Evolutionary conservation across 2,329 filamentous ascomycete genomes (phyloP).

Genomic region (Trichoderma breve): DNA sequence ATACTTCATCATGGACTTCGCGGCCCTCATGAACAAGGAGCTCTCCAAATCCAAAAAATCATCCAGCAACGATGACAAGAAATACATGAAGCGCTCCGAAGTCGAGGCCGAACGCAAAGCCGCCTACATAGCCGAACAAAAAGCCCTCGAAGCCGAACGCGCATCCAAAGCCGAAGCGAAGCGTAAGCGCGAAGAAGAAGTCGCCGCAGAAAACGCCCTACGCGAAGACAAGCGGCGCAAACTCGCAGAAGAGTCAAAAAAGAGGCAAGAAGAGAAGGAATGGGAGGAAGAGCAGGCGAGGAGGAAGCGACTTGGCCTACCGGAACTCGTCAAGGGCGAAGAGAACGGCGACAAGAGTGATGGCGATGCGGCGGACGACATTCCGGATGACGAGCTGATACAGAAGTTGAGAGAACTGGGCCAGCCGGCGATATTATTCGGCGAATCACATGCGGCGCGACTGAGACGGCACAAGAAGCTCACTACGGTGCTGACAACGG

Average conservation of each 20-base stretch:
- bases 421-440: constrained; percentile 76
- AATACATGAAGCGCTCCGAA: constrained; percentile 83
- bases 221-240: constrained; percentile 79
- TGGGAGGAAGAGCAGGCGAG: constrained; percentile 69
- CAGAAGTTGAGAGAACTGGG: constrained; percentile 66
- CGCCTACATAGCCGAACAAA: constrained; percentile 79
- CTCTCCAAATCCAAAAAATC: constrained; percentile 74
- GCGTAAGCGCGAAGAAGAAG: constrained; percentile 86
- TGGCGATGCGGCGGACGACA: constrained; percentile 56
- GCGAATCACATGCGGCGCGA: constrained; percentile 69
- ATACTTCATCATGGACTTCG: constrained; percentile 78
- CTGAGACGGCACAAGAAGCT: constrained; percentile 70
- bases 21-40: constrained; percentile 86
- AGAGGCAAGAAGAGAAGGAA: constrained; percentile 68
- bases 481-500: constrained; percentile 60
- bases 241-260: constrained; percentile 76
- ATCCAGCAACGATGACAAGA: constrained; percentile 52
- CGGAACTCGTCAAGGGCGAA: constrained; percentile 58
- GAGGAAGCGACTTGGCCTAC: constrained; percentile 75
- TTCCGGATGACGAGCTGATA: constrained; percentile 68
- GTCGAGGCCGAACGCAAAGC: constrained; percentile 78
- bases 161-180: constrained; percentile 70
- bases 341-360: constrained; percentile 37
- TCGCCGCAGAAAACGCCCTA: constrained; percentile 62
- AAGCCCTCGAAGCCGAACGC: constrained; percentile 68